Evolutionary conservation across 2,329 filamentous ascomycete species (phyloP).

Genomic region (Fusarium oligoseptatum): DNA sequence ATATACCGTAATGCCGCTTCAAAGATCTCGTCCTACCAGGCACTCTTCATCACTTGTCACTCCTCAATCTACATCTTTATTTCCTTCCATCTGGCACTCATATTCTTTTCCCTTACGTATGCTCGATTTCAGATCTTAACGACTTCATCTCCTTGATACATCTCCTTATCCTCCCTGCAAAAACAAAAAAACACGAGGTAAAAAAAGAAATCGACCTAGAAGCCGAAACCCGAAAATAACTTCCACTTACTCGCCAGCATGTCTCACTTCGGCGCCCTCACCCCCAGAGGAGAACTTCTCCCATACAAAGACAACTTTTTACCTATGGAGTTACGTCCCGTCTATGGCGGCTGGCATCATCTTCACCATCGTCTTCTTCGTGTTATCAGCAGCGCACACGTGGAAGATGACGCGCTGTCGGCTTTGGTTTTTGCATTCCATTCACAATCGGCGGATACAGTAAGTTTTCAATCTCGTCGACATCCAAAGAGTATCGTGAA

Average conservation of each 20-base stretch:
- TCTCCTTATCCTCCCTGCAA: background rate
- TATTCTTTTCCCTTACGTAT: no score
- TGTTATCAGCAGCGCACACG: slow-evolving; percentile 52
- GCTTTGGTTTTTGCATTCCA: slow-evolving; percentile 61
- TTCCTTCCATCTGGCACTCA: background rate
- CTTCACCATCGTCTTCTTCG: slow-evolving; percentile 57
- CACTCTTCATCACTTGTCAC: background rate
- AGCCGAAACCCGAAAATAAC: background rate
- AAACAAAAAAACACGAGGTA: background rate
- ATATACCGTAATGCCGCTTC: background rate
- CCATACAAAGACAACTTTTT: slow-evolving; percentile 39
- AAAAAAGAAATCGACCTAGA: background rate
- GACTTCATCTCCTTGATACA: background rate
- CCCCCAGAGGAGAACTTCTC: slow-evolving; percentile 7
- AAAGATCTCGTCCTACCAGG: background rate
- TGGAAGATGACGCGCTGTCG: slow-evolving; percentile 55
- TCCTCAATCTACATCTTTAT: background rate
- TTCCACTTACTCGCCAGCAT: background rate
- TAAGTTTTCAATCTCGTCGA: slow-evolving; percentile 30
- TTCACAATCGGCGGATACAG: slow-evolving; percentile 57
- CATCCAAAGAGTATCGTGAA: background rate
- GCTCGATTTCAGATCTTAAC: background rate
- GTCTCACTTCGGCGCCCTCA: background rate
- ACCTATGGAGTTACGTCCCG: slow-evolving; percentile 53
- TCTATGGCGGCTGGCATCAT: slow-evolving; percentile 57